These are phyloP conservation scores for Phylloboletellus chloephorus DNA, from an alignment of 1,284 basidiomycete species.

Conservation along the genomic window DNA sequence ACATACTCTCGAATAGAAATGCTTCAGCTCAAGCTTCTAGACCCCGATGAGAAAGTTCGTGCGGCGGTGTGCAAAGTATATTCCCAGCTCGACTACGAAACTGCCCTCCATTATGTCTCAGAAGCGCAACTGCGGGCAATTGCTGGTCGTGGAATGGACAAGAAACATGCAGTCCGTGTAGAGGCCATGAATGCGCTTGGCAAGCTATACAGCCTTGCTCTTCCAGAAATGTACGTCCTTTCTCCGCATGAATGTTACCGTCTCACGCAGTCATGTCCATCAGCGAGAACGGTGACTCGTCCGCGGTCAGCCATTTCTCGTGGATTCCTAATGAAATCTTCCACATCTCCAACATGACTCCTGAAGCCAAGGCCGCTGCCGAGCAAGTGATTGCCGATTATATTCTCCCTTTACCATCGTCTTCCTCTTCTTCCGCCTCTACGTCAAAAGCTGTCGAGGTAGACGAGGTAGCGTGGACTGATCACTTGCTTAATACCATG, in stretches of 20 bases:
- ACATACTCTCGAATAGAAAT: constrained; percentile 42
- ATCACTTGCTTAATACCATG: constrained; percentile 75
- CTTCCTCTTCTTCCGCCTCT: constrained; percentile 34
- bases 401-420: constrained; percentile 74
- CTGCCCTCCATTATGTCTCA: constrained; percentile 77
- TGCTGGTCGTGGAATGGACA: constrained; percentile 76
- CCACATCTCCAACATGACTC: constrained; percentile 43
- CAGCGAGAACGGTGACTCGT: constrained; percentile 76
- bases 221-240: constrained; percentile 78
- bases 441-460: constrained; percentile 54
- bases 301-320: constrained; percentile 76
- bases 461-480: constrained; percentile 81
- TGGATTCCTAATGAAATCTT: constrained; percentile 90
- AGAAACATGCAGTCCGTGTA: constrained; percentile 77
- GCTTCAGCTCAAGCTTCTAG: constrained; percentile 65
- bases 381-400: constrained; percentile 67
- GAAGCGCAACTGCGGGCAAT: constrained; percentile 59
- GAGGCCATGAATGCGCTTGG: constrained; percentile 80
- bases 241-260: not conserved
- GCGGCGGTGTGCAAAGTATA: constrained; percentile 81
- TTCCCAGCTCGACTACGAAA: constrained; percentile 86
- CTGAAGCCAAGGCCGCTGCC: constrained; percentile 57
- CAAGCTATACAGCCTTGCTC: constrained; percentile 78
- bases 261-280: constrained; percentile 2
- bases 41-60: constrained; percentile 91